phyloP scores from a whole-genome alignment of 1,284 basidiomycete genomes.

The Ustilago esculenta region DNA sequence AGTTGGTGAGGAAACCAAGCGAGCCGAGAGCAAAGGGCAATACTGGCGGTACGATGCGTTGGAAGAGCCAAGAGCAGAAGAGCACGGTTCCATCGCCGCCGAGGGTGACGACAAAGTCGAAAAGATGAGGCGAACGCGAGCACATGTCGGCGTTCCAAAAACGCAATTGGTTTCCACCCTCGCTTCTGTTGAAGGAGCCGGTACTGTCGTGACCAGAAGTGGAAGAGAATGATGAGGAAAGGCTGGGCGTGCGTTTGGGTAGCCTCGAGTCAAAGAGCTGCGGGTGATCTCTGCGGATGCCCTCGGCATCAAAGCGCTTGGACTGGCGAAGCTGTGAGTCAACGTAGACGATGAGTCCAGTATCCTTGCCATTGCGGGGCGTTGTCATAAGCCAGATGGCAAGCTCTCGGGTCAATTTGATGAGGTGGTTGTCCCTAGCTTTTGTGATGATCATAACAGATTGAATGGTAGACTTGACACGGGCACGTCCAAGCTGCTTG shows the following conservation, averaged over 20 bases:
- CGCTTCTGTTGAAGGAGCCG: conserved; percentile 23
- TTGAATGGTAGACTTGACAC: conserved; percentile 89
- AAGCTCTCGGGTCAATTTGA: conserved; percentile 91
- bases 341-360: conserved; percentile 75
- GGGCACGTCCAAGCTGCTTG: conserved; percentile 94
- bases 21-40: conserved; percentile 98
- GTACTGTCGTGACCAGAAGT: conserved; percentile 34
- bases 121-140: conserved; percentile 85
- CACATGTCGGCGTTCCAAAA: conserved; percentile 99
- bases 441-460: conserved; percentile 96
- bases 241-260: conserved; percentile 27
- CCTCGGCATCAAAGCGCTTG: conserved; percentile 91
- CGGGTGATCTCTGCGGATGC: conserved; percentile 85
- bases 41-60: conserved; percentile 95
- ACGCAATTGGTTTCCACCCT: conserved; percentile 81
- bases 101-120: conserved; percentile 95
- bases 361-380: conserved; percentile 49
- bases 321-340: conserved; percentile 91
- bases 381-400: conserved; percentile 71
- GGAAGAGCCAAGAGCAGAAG: conserved; percentile 99
- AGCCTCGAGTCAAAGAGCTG: conserved; percentile 76
- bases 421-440: conserved; percentile 94
- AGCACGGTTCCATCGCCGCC: conserved; percentile 98
- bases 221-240: conserved; percentile 39
- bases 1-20: conserved; percentile 97